Conservation (phyloP, 2,329 filamentous ascomycete genomes). For the Dothideomycetes sp. region DNA sequence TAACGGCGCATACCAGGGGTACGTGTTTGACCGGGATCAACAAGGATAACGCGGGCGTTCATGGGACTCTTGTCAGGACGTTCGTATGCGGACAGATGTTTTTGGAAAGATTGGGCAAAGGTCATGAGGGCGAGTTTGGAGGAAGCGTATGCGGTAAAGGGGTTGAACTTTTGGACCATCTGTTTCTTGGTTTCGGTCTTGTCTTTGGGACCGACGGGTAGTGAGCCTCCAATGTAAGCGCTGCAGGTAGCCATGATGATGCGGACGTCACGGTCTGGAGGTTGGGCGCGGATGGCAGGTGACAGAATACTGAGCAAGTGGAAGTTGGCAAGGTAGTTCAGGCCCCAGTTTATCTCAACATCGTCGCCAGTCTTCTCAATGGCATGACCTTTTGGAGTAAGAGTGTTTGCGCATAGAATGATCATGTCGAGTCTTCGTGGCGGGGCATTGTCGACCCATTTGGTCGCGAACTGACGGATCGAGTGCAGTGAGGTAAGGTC, state of each 20-base stretch:
- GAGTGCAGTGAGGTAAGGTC: slow-evolving; percentile 83
- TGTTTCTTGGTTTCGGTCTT: slow-evolving; percentile 46
- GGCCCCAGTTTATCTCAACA: slow-evolving; percentile 81
- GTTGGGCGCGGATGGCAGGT: slow-evolving; percentile 82
- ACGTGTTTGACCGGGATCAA: slow-evolving; percentile 75
- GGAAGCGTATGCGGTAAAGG: slow-evolving; percentile 39
- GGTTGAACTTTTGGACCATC: slow-evolving; percentile 43
- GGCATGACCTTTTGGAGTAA: slow-evolving; percentile 58
- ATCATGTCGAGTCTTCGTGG: slow-evolving; percentile 84
- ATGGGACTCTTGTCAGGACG: slow-evolving; percentile 74
- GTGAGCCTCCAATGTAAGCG: slow-evolving; percentile 70
- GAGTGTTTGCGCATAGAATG: slow-evolving; percentile 72
- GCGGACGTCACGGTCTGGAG: slow-evolving; percentile 85
- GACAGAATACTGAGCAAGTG: slow-evolving; percentile 86
- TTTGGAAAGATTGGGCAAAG: slow-evolving; percentile 85
- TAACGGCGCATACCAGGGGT: slow-evolving; percentile 84
- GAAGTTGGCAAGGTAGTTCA: slow-evolving; percentile 94
- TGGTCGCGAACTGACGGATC: slow-evolving; percentile 85
- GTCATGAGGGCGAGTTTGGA: slow-evolving; percentile 68
- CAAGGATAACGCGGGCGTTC: slow-evolving; percentile 74
- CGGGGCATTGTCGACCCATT: slow-evolving; percentile 94
- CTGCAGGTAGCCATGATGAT: slow-evolving; percentile 81
- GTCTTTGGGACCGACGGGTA: slow-evolving; percentile 36
- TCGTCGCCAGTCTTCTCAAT: slow-evolving; percentile 60
- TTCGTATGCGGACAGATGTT: slow-evolving; percentile 76